Conservation (phyloP, 768 basidiomycete species). For the Dentipellis fragilis region DNA sequence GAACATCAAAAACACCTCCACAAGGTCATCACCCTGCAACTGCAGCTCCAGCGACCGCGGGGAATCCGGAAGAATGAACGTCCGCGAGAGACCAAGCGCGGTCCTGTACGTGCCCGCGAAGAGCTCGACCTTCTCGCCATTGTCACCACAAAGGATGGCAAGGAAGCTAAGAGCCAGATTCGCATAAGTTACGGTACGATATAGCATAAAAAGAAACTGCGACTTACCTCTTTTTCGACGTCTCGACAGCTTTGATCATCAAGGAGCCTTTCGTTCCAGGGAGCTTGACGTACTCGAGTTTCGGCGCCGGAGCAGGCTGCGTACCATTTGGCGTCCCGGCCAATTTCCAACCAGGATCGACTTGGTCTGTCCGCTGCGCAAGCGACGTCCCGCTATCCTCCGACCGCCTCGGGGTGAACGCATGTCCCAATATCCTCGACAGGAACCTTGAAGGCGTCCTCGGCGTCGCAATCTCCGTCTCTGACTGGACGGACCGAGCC, state of each 20-base stretch:
- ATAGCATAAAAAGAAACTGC: constrained; percentile 4
- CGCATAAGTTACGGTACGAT: too few species aligned
- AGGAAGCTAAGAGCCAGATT: constrained; percentile 52
- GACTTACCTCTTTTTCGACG: constrained; percentile 79
- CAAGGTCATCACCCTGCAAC: constrained; percentile 85
- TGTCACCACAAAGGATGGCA: constrained; percentile 87
- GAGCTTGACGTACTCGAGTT: constrained; percentile 86
- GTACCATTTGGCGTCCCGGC: constrained; percentile 21
- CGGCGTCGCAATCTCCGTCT: constrained; percentile 17
- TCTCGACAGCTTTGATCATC: constrained; percentile 81
- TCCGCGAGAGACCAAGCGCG: constrained; percentile 84
- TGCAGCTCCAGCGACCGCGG: constrained; percentile 81
- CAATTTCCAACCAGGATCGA: constrained; percentile 26
- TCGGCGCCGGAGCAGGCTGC: constrained; percentile 60
- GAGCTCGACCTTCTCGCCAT: constrained; percentile 86
- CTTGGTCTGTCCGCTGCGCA: constrained; percentile 25
- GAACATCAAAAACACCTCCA: constrained; percentile 87
- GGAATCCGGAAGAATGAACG: constrained; percentile 87
- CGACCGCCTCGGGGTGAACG: constrained; percentile 49
- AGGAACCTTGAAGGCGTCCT: constrained; percentile 43
- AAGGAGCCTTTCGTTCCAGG: constrained; percentile 84
- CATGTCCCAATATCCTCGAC: constrained; percentile 59
- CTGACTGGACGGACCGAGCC: neutral
- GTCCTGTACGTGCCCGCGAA: constrained; percentile 88
- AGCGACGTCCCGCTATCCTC: constrained; percentile 38